Base-by-base conservation (phyloP, 2,329 filamentous ascomycete species). In the Xylaria multiplex region DNA sequence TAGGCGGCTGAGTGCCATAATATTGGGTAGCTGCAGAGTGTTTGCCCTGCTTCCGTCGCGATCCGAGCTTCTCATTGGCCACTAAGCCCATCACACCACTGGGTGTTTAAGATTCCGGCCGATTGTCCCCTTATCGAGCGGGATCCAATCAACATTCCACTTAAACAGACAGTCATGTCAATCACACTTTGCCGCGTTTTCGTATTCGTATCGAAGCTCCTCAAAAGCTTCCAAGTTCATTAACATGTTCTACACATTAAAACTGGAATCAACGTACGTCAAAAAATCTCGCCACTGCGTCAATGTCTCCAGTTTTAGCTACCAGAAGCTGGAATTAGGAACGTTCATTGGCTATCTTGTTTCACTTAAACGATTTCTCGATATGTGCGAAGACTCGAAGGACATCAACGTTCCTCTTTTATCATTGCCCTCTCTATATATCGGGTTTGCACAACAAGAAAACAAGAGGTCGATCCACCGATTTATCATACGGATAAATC, bases 121-220 rank as follows among this genome's bases (percentile, higher is more conserved):
- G 52, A 66, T 49, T 24, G 53, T 45, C 40, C 40, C 57, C 49
- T 58, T 58, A 49, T 59, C 43, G 22, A 49, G 27, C 52, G 49
- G 19, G 40, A 19, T 43, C 53, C 52, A 52, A 65, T 58, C 49
- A 58, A 13, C 19, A 37, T 16, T 5, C 7, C 3, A 16, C 16
- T 46, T 66, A 68, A 68, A 64, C 46, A 61, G 57, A 68, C 60
- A 22, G 68, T 68, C 67, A 27, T 1, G 14, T 14, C 22, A 35
- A 35, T 46, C 54, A 16, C 50, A 40, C 35, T 40, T 8, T 14
- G 30, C 16, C 59, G 53, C 62, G 63, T 63, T 66, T 70, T 75
- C 73, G 73, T 75, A 75, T 75, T 75, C 73, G 73, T 72, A 75
- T 75, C 69, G 30, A 67, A 55, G 32, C 57, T 43, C 45, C 35